These are phyloP conservation scores for Suillus tomentosus DNA, from an alignment of 768 basidiomycete genomes.

Conservation along the genomic window DNA sequence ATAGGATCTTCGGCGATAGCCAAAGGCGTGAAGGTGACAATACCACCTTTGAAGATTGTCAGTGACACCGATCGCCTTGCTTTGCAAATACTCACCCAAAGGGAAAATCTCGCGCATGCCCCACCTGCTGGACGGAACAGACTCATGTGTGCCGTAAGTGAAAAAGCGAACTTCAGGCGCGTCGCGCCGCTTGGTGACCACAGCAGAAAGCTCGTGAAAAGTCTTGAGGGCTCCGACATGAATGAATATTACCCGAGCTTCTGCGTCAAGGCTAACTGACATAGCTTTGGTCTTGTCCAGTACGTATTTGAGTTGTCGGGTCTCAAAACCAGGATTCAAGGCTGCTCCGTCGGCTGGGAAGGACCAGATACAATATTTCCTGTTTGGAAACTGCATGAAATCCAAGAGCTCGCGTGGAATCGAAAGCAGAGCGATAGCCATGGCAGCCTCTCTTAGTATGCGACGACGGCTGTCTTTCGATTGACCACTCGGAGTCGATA, in stretches of 20 bases:
- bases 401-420: slow-evolving; percentile 52
- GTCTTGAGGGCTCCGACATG: slow-evolving; percentile 58
- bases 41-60: slow-evolving; percentile 52
- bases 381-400: slow-evolving; percentile 41
- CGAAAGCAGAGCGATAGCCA: slow-evolving; percentile 33
- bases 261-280: slow-evolving; percentile 38
- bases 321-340: slow-evolving; percentile 42
- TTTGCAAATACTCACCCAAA: slow-evolving; percentile 47
- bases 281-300: slow-evolving; percentile 46
- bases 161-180: slow-evolving; percentile 57
- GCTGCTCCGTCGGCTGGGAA: slow-evolving; percentile 34
- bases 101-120: slow-evolving; percentile 69
- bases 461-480: slow-evolving; percentile 3
- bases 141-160: slow-evolving; percentile 66
- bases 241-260: slow-evolving; percentile 60
- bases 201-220: slow-evolving; percentile 49
- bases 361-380: slow-evolving; percentile 54
- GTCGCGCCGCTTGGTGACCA: slow-evolving; percentile 49
- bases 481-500: neutral
- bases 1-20: slow-evolving; percentile 57
- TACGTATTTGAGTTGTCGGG: slow-evolving; percentile 42
- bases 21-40: slow-evolving; percentile 69
- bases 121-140: slow-evolving; percentile 54
- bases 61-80: neutral
- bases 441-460: slow-evolving; percentile 18